Evolutionary conservation across 1,284 basidiomycete species (phyloP), one percentile per base, ranked within the genome.

Genomic region (Gymnopus androsaceus): DNA sequence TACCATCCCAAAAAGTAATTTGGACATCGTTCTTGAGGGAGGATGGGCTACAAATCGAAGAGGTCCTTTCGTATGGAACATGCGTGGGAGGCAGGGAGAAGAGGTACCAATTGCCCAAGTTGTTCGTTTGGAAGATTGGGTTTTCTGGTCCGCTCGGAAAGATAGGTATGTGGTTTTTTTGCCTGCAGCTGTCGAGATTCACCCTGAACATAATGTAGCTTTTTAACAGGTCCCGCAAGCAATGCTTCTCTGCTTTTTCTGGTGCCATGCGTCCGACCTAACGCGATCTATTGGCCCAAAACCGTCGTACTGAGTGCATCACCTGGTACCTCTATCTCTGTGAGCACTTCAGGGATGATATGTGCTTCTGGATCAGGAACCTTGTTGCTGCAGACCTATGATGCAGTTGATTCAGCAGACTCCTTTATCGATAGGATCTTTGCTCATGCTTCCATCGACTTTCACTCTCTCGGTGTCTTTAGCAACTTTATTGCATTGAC

Each of bases 241-340:
- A 23, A 12, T 42, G 50, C 40, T 42, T 52, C 50, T 48, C 38
- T 73, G 46, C 45, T 72, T 15, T 63, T 75, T 47, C 60, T 78
- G n/a, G 59, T 72, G 21, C 69, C 75, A 15, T 63, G 61, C 40
- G 51, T 54, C 27, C 53, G 54, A 11, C 55, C 48, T 30, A 17
- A 51, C 34, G 38, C 54, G 23, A 37, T 51, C 7, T 53, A 66
- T 11, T 49, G 69, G 4, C 65, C 63, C 3, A 72, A 67, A 3
- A 70, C 69, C 12, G 67, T 75, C 51, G 57, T 72, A 25, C 55
- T 78, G 17, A 63, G 59, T 51, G 64, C 71, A 12, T 67, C 72
- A 21, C 54, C 66, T 23, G 64, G 60, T 46, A 55, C 61, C 21
- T 58, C 64, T 3, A 55, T 76, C 21, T 63, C 66, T 3, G 47